A percentile compares a stretch with the other conserved stretches of the same genome.
Evolutionary conservation across 2,329 filamentous ascomycete genomes (phyloP).

Genomic region (Cucurbitaria berberidis): DNA sequence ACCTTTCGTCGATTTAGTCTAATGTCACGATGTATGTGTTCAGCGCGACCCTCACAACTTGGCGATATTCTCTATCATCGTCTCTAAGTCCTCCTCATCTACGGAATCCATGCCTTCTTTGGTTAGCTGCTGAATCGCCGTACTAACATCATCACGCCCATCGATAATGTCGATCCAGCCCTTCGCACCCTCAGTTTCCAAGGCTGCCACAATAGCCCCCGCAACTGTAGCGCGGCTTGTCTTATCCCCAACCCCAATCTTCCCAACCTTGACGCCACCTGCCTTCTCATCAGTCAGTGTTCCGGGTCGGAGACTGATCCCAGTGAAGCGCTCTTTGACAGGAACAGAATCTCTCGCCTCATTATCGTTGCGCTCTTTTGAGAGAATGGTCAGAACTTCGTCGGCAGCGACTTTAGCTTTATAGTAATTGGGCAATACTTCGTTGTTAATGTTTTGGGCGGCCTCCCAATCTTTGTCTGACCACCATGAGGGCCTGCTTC

Average conservation of each 20-base stretch:
- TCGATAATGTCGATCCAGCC: conserved; percentile 63
- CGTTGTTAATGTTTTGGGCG: conserved; percentile 56
- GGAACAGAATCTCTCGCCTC: conserved; percentile 36
- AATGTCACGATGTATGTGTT: too few species aligned
- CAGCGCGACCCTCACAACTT: conserved; percentile 24
- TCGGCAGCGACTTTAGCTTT: conserved; percentile 63
- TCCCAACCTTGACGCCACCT: conserved; percentile 57
- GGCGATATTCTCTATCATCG: conserved; percentile 43
- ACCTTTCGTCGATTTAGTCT: too few species aligned
- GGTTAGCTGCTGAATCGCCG: conserved; percentile 55
- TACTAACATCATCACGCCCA: conserved; percentile 55
- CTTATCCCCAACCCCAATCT: conserved; percentile 50
- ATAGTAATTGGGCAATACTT: conserved; percentile 59
- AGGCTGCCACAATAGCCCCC: conserved; percentile 55
- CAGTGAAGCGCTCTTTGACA: conserved; percentile 51
- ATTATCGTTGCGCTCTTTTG: conserved; percentile 36
- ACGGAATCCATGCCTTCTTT: conserved; percentile 55
- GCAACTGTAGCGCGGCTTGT: conserved; percentile 60
- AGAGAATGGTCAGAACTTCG: conserved; percentile 59
- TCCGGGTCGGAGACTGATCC: conserved; percentile 60
- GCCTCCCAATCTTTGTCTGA: conserved; percentile 54
- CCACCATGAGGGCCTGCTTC: conserved; percentile 58
- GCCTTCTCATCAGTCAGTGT: conserved; percentile 56
- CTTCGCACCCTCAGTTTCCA: conserved; percentile 56
- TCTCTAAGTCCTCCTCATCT: conserved; percentile 59